A percentile compares a stretch with the other conserved stretches of the same genome.
phyloP scores from a whole-genome alignment of 2,329 filamentous ascomycete species.

The Alternaria sp. region DNA sequence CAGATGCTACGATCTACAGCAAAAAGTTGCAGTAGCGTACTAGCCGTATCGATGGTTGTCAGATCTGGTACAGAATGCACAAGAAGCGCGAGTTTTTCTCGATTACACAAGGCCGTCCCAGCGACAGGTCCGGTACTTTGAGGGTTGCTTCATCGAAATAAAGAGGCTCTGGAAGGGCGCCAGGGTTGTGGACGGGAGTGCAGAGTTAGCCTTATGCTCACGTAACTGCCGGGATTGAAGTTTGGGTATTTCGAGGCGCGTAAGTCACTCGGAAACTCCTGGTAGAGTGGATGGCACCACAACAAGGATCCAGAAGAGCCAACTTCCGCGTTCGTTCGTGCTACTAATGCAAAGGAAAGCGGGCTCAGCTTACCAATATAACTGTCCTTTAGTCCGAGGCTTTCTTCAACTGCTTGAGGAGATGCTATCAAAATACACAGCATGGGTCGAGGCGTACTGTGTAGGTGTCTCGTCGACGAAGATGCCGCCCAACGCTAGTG shows the following conservation, averaged over 20 bases:
- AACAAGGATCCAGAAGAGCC: conserved; percentile 17
- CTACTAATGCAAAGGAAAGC: conserved; percentile 20
- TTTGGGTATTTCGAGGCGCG: conserved; percentile 10
- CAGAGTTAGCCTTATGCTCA: conserved; percentile 30
- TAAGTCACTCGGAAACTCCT: conserved; percentile 16
- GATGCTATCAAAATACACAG: conserved; percentile 32
- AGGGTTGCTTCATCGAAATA: conserved; percentile 25
- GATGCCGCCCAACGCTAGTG: conserved; percentile 56
- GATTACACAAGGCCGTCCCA: conserved; percentile 24
- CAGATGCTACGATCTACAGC: conserved; percentile 25
- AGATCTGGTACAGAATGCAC: conserved; percentile 31
- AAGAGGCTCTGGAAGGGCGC: conserved; percentile 28
- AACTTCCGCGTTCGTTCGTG: background rate
- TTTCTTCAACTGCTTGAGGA: conserved; percentile 24
- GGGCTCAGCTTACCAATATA: conserved; percentile 33
- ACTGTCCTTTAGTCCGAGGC: conserved; percentile 35
- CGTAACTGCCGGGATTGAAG: conserved; percentile 34
- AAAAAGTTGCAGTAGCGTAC: conserved; percentile 23
- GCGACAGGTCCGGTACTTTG: conserved; percentile 16
- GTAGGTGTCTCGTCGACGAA: conserved; percentile 60
- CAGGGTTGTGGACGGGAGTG: conserved; percentile 36
- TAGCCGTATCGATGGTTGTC: conserved; percentile 15
- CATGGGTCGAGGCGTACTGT: conserved; percentile 24
- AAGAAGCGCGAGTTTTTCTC: conserved; percentile 23
- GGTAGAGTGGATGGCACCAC: conserved; percentile 20